Evolutionary conservation across 1,284 basidiomycete genomes (phyloP).

Genomic region (Trichosporon sp.): DNA sequence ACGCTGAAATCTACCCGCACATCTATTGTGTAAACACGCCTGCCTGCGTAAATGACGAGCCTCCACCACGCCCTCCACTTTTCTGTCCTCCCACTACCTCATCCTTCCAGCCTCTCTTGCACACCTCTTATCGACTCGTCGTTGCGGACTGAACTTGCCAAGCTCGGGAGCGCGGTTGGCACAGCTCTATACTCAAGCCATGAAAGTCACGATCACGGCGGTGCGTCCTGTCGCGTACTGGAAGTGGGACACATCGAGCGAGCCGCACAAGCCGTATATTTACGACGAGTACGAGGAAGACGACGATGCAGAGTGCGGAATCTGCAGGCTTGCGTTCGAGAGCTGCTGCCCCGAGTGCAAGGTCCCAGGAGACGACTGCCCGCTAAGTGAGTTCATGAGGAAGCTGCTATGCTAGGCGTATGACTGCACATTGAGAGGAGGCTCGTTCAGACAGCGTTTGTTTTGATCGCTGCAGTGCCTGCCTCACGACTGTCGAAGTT

Average conservation of each 20-base stretch:
- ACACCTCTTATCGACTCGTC: too few relatives aligned
- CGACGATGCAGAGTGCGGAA: constrained; percentile 86
- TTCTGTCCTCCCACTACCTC: not conserved
- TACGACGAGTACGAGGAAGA: constrained; percentile 58
- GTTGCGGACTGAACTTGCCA: too few relatives aligned
- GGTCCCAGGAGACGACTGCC: constrained; percentile 93
- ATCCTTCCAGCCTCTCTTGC: not conserved
- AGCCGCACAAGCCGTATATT: constrained; percentile 40
- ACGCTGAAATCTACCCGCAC: not conserved
- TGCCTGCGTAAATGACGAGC: not conserved
- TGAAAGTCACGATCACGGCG: constrained; percentile 44
- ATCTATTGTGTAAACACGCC: not conserved
- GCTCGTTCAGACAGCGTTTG: not conserved
- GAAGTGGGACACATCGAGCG: constrained; percentile 45
- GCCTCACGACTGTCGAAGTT: too few relatives aligned
- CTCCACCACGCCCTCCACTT: not conserved
- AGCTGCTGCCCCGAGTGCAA: constrained; percentile 90
- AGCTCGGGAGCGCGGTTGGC: too few relatives aligned
- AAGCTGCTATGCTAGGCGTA: not conserved
- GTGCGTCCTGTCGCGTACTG: constrained; percentile 45
- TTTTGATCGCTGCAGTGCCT: not conserved
- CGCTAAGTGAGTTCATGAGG: constrained; percentile 63
- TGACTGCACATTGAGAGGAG: too few relatives aligned
- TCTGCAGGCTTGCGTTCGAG: constrained; percentile 84
- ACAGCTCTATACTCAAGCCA: too few relatives aligned